Evolutionary conservation across 805 yeast genomes (phyloP).

Genomic region (Ogataea ramenticola): DNA sequence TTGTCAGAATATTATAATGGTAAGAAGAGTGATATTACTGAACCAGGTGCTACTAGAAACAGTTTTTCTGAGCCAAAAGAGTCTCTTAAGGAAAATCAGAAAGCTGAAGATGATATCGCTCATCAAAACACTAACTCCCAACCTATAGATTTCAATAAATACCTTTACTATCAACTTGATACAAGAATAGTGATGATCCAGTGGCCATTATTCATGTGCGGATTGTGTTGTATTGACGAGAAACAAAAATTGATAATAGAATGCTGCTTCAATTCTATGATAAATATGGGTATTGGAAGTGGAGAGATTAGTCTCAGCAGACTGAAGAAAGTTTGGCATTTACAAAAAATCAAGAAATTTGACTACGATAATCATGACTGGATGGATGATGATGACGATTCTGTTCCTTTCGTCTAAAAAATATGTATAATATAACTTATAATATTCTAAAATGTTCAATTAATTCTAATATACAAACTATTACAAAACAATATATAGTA

Average conservation of each 20-base stretch:
- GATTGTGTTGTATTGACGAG: constrained; percentile 24
- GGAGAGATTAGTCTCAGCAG: constrained; percentile 27
- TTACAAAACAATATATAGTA: background rate
- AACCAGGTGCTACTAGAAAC: too few relatives aligned
- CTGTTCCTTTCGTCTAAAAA: constrained; percentile 26
- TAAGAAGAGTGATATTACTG: background rate
- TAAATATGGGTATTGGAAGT: constrained; percentile 28
- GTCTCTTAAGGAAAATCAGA: too few relatives aligned
- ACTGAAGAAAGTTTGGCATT: constrained; percentile 24
- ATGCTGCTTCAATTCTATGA: constrained; percentile 27
- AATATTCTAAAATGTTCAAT: background rate
- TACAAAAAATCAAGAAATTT: constrained; percentile 18
- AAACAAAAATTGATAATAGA: constrained; percentile 26
- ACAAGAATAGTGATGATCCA: constrained; percentile 29
- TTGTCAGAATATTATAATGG: constrained; percentile 13
- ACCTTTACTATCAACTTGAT: constrained; percentile 25
- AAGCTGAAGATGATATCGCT: constrained; percentile 1
- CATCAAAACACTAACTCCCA: constrained; percentile 1
- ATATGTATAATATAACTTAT: too few relatives aligned
- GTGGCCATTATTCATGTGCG: constrained; percentile 30
- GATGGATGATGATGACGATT: constrained; percentile 26
- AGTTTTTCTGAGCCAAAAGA: too few relatives aligned
- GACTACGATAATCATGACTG: constrained; percentile 17
- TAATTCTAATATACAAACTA: background rate
- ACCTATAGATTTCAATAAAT: constrained; percentile 19